Conservation (phyloP, 1,284 basidiomycete species). For the Trichosporon coremiiforme region DNA sequence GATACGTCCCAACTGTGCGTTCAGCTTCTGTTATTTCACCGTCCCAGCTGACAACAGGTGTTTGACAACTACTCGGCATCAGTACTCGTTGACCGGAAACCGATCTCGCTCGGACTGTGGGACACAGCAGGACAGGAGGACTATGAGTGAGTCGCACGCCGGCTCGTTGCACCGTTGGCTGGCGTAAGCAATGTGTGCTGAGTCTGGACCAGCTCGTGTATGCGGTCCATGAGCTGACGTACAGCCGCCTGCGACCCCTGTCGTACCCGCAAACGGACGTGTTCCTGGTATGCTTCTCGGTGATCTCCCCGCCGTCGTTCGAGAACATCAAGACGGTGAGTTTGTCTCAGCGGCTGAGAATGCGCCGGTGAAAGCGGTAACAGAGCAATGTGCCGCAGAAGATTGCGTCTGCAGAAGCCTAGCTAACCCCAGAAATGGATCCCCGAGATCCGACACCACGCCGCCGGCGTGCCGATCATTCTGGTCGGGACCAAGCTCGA, state of each 20-base stretch:
- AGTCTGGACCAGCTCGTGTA: background rate
- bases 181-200: background rate
- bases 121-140: slow-evolving; percentile 86
- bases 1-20: slow-evolving; percentile 54
- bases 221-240: slow-evolving; percentile 3
- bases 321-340: slow-evolving; percentile 64
- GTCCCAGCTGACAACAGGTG: slow-evolving; percentile 34
- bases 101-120: slow-evolving; percentile 64
- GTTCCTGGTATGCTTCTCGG: slow-evolving; percentile 98
- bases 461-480: slow-evolving; percentile 46
- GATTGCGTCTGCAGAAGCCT: too few relatives aligned
- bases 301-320: slow-evolving; percentile 94
- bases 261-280: slow-evolving; percentile 99
- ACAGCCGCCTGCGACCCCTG: slow-evolving; percentile 90
- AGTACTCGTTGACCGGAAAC: slow-evolving; percentile 98
- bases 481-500: slow-evolving; percentile 79
- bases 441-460: slow-evolving; percentile 92
- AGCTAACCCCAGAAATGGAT: slow-evolving; percentile 70
- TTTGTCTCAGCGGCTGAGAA: background rate
- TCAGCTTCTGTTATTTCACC: background rate
- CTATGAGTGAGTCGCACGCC: slow-evolving; percentile 49
- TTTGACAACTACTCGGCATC: slow-evolving; percentile 60
- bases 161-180: background rate
- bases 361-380: too few relatives aligned
- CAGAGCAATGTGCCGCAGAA: too few relatives aligned